A percentile compares a stretch with the other conserved stretches of the same genome.
phyloP scores from a whole-genome alignment of 306 rosid genomes.

The Gillenia trifoliata region DNA sequence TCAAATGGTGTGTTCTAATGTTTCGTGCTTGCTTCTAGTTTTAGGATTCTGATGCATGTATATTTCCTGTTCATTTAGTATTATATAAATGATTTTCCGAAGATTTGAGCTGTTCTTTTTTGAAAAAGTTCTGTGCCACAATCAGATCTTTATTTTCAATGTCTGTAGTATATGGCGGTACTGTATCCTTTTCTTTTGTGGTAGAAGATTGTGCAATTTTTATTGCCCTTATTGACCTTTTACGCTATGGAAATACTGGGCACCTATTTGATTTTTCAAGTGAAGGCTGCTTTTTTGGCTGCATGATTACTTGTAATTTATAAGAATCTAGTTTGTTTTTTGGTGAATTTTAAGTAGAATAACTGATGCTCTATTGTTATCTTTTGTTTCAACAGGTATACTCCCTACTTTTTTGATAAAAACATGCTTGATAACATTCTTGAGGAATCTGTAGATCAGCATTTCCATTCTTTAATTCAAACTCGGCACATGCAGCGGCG shows the following conservation, averaged over 20 bases:
- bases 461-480: constrained; percentile 84
- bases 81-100: background rate
- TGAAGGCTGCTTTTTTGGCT: constrained; percentile 1
- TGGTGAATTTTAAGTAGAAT: constrained; percentile 16
- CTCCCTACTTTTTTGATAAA: constrained; percentile 97
- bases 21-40: constrained; percentile 14
- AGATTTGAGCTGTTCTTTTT: background rate
- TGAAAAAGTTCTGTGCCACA: background rate
- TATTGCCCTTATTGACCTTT: background rate
- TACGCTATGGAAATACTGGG: background rate
- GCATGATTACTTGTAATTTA: constrained; percentile 5
- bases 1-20: constrained; percentile 63
- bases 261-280: background rate
- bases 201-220: background rate
- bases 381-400: constrained; percentile 67
- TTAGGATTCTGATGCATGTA: background rate
- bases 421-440: constrained; percentile 92
- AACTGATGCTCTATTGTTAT: constrained; percentile 21
- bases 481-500: constrained; percentile 93
- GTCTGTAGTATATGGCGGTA: background rate
- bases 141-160: background rate
- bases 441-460: constrained; percentile 97
- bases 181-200: background rate
- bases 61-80: background rate
- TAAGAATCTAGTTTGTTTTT: background rate